Conservation (phyloP, 495 filamentous ascomycete species). For the Glarea lozoyensis region DNA sequence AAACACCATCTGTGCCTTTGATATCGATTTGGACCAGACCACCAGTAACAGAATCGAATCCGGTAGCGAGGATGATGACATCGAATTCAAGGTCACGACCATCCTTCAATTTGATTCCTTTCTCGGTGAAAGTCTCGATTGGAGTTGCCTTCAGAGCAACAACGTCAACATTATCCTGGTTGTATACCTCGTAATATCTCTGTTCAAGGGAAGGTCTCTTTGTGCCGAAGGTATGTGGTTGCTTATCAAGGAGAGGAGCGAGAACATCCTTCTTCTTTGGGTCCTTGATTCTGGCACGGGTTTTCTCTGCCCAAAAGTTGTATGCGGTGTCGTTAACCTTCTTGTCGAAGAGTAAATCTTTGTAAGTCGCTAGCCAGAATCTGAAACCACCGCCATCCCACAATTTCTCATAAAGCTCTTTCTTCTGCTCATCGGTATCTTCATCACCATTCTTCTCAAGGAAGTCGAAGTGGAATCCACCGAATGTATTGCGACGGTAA, state of each 20-base stretch:
- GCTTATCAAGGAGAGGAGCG: constrained; percentile 36
- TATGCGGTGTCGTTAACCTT: constrained; percentile 41
- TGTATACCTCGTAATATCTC: constrained; percentile 49
- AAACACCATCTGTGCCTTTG: constrained; percentile 26
- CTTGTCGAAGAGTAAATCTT: constrained; percentile 33
- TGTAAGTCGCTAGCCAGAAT: constrained; percentile 39
- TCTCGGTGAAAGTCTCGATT: constrained; percentile 35
- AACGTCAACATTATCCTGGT: constrained; percentile 42
- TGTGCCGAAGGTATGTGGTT: constrained; percentile 41
- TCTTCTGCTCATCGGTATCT: constrained; percentile 30
- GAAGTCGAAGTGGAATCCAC: constrained; percentile 9
- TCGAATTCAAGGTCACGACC: constrained; percentile 36
- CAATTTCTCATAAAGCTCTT: constrained; percentile 26
- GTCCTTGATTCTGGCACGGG: constrained; percentile 38
- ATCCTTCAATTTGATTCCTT: constrained; percentile 31
- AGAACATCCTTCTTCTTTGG: constrained; percentile 37
- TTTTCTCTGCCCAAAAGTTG: constrained; percentile 48
- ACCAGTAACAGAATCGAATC: constrained; percentile 43
- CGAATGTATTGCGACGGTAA: constrained; percentile 4
- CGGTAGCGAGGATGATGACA: constrained; percentile 40
- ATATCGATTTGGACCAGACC: constrained; percentile 36
- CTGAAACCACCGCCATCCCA: constrained; percentile 33
- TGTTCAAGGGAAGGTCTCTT: constrained; percentile 46
- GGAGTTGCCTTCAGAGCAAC: constrained; percentile 39
- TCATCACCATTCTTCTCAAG: constrained; percentile 1